phyloP scores from a whole-genome alignment of 495 filamentous ascomycete genomes.

The Penicillium crystallinum region DNA sequence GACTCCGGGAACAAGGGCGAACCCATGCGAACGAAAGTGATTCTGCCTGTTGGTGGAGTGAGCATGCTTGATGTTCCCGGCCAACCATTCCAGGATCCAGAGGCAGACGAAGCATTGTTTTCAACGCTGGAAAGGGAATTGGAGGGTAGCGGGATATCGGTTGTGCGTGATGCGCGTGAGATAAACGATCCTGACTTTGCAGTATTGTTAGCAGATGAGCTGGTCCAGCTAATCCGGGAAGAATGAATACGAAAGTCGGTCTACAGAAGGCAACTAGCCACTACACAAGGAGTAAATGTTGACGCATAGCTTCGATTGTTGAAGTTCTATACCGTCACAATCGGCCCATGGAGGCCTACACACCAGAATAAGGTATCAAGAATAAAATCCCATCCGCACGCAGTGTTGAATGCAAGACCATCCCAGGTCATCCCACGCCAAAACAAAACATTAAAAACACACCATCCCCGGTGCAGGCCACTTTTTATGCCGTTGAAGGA shows the following conservation, averaged over 20 bases:
- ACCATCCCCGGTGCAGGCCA: slow-evolving; percentile 40
- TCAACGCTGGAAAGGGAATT: slow-evolving; percentile 37
- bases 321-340: slow-evolving; percentile 14
- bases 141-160: slow-evolving; percentile 29
- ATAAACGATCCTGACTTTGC: slow-evolving; percentile 48
- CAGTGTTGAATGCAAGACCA: slow-evolving; percentile 49
- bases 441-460: slow-evolving; percentile 30
- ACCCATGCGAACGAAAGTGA: slow-evolving; percentile 44
- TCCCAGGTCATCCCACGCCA: slow-evolving; percentile 37
- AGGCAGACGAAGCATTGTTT: slow-evolving; percentile 45
- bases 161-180: slow-evolving; percentile 28
- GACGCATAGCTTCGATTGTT: slow-evolving; percentile 12
- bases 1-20: slow-evolving; percentile 9
- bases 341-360: slow-evolving; percentile 11
- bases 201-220: slow-evolving; percentile 16
- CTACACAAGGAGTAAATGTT: neutral
- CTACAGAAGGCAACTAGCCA: neutral
- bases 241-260: neutral
- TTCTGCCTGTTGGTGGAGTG: slow-evolving; percentile 52
- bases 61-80: slow-evolving; percentile 38
- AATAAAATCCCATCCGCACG: slow-evolving; percentile 32
- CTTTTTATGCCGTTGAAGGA: slow-evolving; percentile 62
- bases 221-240: slow-evolving; percentile 13
- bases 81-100: slow-evolving; percentile 36
- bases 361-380: slow-evolving; percentile 23